These are phyloP conservation scores for Elongisporangium undulatum DNA, from an alignment of 352 stramenopile genomes.

Conservation along the genomic window DNA sequence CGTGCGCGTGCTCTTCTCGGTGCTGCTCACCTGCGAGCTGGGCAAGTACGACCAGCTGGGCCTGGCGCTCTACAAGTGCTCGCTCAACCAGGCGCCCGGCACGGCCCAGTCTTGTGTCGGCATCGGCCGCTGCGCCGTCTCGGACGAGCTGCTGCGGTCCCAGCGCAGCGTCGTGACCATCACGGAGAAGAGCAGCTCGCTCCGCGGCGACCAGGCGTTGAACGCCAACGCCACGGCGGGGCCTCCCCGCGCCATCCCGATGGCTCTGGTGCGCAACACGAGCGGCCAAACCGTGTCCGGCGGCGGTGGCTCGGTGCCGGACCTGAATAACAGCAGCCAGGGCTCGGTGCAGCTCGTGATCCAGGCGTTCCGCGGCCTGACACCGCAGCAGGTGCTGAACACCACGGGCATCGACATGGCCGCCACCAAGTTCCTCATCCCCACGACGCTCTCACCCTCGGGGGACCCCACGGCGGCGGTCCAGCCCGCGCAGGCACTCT, in stretches of 20 bases:
- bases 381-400: slow-evolving; percentile 42
- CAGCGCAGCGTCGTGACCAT: slow-evolving; percentile 36
- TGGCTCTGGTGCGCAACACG: neutral
- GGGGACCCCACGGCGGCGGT: slow-evolving; percentile 18
- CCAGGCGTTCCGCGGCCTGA: slow-evolving; percentile 43
- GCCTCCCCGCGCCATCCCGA: neutral
- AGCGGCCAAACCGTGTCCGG: neutral
- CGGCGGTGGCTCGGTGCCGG: neutral
- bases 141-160: slow-evolving; percentile 46
- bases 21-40: slow-evolving; percentile 51
- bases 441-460: slow-evolving; percentile 41
- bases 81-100: slow-evolving; percentile 34
- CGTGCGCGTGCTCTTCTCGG: slow-evolving; percentile 43
- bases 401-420: slow-evolving; percentile 71
- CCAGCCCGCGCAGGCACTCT: slow-evolving; percentile 10
- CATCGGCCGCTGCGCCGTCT: slow-evolving; percentile 43
- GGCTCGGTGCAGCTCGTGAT: slow-evolving; percentile 46
- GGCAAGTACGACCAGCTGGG: slow-evolving; percentile 56
- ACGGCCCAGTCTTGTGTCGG: slow-evolving; percentile 44
- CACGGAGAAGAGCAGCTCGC: slow-evolving; percentile 25
- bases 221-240: neutral
- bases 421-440: slow-evolving; percentile 70
- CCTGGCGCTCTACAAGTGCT: slow-evolving; percentile 58
- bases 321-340: slow-evolving; percentile 19
- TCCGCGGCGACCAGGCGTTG: slow-evolving; percentile 7